A percentile compares a stretch with the other conserved stretches of the same genome.
Evolutionary conservation across 2,329 filamentous ascomycete species (phyloP).

Genomic region (Zalaria obscura): DNA sequence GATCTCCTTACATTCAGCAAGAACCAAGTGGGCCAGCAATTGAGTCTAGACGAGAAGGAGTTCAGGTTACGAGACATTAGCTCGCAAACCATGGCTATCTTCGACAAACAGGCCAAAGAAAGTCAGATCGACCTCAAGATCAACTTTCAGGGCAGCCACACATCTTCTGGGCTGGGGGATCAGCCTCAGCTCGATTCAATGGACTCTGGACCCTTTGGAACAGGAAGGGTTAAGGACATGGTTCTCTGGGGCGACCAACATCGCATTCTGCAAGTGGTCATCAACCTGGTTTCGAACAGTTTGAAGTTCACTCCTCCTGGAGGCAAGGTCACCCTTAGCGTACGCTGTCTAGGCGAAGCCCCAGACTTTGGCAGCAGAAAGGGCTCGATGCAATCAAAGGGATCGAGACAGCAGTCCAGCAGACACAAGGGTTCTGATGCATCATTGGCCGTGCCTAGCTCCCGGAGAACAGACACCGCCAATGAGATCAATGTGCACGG

Average conservation of each 20-base stretch:
- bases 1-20: slow-evolving; percentile 88
- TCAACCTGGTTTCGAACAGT: slow-evolving; percentile 84
- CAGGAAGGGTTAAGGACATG: slow-evolving; percentile 67
- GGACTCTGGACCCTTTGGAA: slow-evolving; percentile 36
- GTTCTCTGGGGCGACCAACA: slow-evolving; percentile 87
- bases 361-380: slow-evolving; percentile 29
- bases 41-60: slow-evolving; percentile 70
- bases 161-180: slow-evolving; percentile 16
- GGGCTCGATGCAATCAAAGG: slow-evolving; percentile 23
- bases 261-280: slow-evolving; percentile 80
- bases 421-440: slow-evolving; percentile 5
- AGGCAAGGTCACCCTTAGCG: slow-evolving; percentile 61
- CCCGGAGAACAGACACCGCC: slow-evolving; percentile 21
- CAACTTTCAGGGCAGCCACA: slow-evolving; percentile 39
- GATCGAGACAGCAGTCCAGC: slow-evolving; percentile 14
- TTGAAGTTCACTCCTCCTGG: slow-evolving; percentile 76
- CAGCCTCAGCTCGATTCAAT: slow-evolving; percentile 23
- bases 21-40: slow-evolving; percentile 79
- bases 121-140: slow-evolving; percentile 61
- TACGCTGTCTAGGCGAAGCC: slow-evolving; percentile 55
- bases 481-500: slow-evolving; percentile 30
- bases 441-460: slow-evolving; percentile 1
- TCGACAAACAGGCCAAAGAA: slow-evolving; percentile 78
- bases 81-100: slow-evolving; percentile 71
- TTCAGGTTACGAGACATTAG: slow-evolving; percentile 75